Base-by-base conservation (phyloP, 441 rosid genomes). In the Syzygium malaccense region DNA sequence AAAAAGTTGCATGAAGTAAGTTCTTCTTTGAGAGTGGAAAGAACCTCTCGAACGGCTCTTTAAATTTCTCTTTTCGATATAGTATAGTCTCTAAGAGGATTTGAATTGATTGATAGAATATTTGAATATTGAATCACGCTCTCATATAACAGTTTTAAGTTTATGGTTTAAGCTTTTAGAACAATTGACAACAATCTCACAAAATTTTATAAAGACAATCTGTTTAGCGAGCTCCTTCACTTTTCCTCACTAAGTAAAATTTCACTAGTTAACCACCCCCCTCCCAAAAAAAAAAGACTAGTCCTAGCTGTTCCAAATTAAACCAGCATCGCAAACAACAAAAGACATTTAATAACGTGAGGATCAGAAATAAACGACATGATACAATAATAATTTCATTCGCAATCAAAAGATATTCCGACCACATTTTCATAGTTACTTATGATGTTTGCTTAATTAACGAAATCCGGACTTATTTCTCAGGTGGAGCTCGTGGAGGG, bases 401-500 rank as follows among this genome's bases (percentile, higher is more conserved):
- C 25, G 7, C 25, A 7, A 68, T 33, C 12, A 1, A 14, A 19
- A 18, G 4, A 18, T 23, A 37, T 30, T 23, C 54, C 33, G 14
- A 30, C 1, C 13, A 3, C 37, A 18, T 68, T 12, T 19, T 68
- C 79, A 18, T 68, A 33, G 7, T 68, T 68, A 37, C 48, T 9
- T 9, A 33, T 4, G 48, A 33, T 14, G 33, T 37, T 37, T 71
- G 45, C 79, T 20, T 8, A n/a, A 14, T 68, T 7, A 14, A n/a
- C 80, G 5, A 48, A 19, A 9, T 45, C 66, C 11, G 55, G 20
- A 23, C 30, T 64, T 17, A 6, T 14, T 37, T 33, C 15, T 60
- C 91, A 95, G 98, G 99, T 97, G 45, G 99, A 97, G 91, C 90
- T 95, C 33, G 93, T 95, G 53, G 98, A 97, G 90, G 99, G 99